Percentiles rank a stretch among this genome's conserved stretches.
Evolutionary conservation across 1,139 yeast species (phyloP).

Genomic region (Hansenula sp.): DNA sequence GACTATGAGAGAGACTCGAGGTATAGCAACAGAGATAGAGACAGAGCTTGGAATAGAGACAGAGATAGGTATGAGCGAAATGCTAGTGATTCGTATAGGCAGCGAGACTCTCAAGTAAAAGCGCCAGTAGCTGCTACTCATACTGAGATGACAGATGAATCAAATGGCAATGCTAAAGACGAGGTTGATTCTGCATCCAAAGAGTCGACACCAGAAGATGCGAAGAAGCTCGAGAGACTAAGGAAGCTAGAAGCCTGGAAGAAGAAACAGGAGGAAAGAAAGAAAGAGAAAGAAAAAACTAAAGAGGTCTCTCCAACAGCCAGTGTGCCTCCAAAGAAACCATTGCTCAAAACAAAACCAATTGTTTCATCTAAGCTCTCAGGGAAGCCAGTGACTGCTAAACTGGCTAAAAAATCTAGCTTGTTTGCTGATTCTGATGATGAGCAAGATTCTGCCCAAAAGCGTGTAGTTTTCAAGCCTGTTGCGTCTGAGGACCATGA

Average conservation of each 20-base stretch:
- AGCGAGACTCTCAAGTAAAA: not conserved
- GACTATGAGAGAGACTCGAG: not conserved
- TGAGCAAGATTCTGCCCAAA: too few species aligned
- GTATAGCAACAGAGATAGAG: conserved; percentile 4
- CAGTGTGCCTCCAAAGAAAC: not conserved
- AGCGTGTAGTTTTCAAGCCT: too few species aligned
- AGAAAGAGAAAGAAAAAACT: conserved; percentile 19
- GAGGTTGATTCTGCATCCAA: not conserved
- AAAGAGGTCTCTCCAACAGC: not conserved
- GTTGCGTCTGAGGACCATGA: not conserved
- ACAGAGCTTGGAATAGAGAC: conserved; percentile 9
- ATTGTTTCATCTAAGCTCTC: conserved; percentile 3
- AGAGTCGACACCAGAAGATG: conserved; percentile 5
- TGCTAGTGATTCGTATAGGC: not conserved
- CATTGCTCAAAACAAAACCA: conserved; percentile 4
- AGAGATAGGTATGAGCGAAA: conserved; percentile 9
- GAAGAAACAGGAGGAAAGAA: conserved; percentile 31
- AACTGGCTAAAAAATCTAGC: conserved; percentile 7
- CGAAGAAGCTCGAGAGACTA: conserved; percentile 21
- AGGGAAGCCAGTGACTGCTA: conserved; percentile 5
- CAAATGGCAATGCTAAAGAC: not conserved
- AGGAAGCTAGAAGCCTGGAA: conserved; percentile 38
- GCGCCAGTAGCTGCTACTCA: not conserved
- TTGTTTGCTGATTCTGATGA: conserved; percentile 26
- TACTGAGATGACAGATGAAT: not conserved